Evolutionary conservation across 495 filamentous ascomycete species (phyloP), one percentile per base, ranked within the genome.

Genomic region (Penicillium robsamsonii): DNA sequence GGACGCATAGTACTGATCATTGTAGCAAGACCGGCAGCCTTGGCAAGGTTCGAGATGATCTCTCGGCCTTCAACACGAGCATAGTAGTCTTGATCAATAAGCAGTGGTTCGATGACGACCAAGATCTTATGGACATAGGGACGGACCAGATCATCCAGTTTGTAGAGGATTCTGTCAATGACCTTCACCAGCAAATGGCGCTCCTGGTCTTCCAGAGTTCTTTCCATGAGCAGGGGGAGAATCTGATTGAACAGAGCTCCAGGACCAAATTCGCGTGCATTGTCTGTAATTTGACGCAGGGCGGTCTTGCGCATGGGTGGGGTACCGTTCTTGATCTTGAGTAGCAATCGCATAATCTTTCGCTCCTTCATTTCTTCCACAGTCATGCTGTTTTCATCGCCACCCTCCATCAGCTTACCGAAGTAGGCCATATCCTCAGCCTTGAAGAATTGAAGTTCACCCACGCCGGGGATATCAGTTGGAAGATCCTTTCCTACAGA

Each of bases 1-100:
- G 95, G 95, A 60, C 95, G 83, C 94, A 99, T 97, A 6, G 90
- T 92, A 76, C 91, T 96, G 67, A 99, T 97, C 95, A 99, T 99
- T 61, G 93, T 92, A 6, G 95, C 95, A 48, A 99, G 84, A 73
- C 95, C 95, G 58, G 95, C 95, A 12, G 95, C 95, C 75, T 97
- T 97, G 64, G 87, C 87, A 46, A 99, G 82, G 68, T 97, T 97
- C 48, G 92, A 96, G 63, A 99, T 97, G 63, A 99, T 99, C 73
- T 97, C 95, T 51, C 93, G 89, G 70, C 95, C 95, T 70, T 99
- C 95, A 30, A 97, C 92, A 64, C 95, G 90, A 41, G 95, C 95
- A 77, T 97, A 99, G 73, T 97, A 97, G 74, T 99, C 95, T 76
- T 97, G 94, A 70, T 97, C 95, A 65, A 99, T 99, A 61, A 99